These are phyloP conservation scores for Fraxinus greggii DNA, from an alignment of 305 asterid genomes.

Conservation along the genomic window DNA sequence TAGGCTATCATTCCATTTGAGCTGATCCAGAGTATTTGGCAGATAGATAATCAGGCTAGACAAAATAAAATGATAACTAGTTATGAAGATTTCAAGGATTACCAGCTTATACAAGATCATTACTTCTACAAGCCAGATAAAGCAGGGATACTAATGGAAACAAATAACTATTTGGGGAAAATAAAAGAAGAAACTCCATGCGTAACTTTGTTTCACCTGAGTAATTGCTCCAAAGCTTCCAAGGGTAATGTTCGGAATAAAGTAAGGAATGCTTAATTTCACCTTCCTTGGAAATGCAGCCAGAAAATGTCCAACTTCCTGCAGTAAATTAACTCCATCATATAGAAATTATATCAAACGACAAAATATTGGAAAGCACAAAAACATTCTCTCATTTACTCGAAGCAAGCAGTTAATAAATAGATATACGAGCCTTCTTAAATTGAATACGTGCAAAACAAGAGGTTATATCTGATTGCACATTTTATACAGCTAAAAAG, in stretches of 20 bases:
- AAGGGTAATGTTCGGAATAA: conserved; percentile 80
- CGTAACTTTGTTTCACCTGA: conserved; percentile 45
- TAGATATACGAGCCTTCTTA: background rate
- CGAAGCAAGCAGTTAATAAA: conserved; percentile 2
- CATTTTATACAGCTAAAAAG: conserved; percentile 1
- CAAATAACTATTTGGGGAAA: background rate
- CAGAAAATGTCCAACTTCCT: conserved; percentile 94
- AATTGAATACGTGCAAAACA: conserved; percentile 2
- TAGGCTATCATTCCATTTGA: background rate
- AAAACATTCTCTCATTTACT: background rate
- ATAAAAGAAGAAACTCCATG: background rate
- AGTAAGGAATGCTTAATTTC: conserved; percentile 80
- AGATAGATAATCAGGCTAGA: background rate
- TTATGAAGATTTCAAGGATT: background rate
- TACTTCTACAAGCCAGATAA: background rate
- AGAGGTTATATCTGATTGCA: conserved; percentile 9
- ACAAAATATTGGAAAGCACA: background rate
- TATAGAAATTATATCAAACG: conserved; percentile 28
- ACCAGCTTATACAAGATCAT: background rate
- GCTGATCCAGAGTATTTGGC: background rate
- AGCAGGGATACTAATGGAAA: background rate
- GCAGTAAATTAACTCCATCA: conserved; percentile 50
- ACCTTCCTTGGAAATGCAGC: conserved; percentile 87
- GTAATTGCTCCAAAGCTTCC: conserved; percentile 99
- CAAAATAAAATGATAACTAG: background rate